Base-by-base conservation (phyloP, 192 early-diverging fungal species). In the Lobosporangium transversale region DNA sequence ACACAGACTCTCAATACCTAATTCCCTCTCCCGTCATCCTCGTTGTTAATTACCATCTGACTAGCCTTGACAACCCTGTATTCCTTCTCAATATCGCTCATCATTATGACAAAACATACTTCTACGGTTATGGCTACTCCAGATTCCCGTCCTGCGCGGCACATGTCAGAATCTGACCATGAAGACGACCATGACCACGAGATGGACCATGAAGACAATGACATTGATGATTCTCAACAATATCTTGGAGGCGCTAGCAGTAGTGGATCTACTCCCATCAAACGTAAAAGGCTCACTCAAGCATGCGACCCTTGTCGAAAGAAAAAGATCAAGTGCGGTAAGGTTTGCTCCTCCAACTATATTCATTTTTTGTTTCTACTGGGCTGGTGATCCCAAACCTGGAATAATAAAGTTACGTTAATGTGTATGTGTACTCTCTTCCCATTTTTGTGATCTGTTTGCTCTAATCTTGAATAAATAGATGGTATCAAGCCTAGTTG, bases 401-500 rank as follows among this genome's bases (percentile, higher is more conserved):
- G n/a, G n/a, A n/a, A n/a, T n/a, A n/a, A n/a, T n/a, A n/a, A n/a
- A n/a, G n/a, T n/a, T n/a, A n/a, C n/a, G n/a, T n/a, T n/a, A n/a
- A n/a, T n/a, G n/a, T n/a, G n/a, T n/a, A n/a, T n/a, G n/a, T n/a
- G n/a, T n/a, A n/a, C n/a, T n/a, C n/a, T n/a, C n/a, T n/a, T n/a
- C n/a, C n/a, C n/a, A n/a, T n/a, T n/a, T n/a, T n/a, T n/a, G n/a
- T n/a, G n/a, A n/a, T n/a, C n/a, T n/a, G n/a, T n/a, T n/a, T n/a
- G n/a, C n/a, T n/a, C n/a, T n/a, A n/a, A n/a, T n/a, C n/a, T n/a
- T n/a, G 6, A 48, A 6, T n/a, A 31, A 54, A 56, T 26, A 76
- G 73, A 76, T 49, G 95, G 95, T 36, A 80, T 65, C 4, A 88
- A 91, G 44, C 94, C 94, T 44, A 81, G 85, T 32, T 97, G 95